These are phyloP conservation scores for Auxenochlorella pyrenoidosa DNA, from an alignment of 139 green algal genomes.

Conservation along the genomic window DNA sequence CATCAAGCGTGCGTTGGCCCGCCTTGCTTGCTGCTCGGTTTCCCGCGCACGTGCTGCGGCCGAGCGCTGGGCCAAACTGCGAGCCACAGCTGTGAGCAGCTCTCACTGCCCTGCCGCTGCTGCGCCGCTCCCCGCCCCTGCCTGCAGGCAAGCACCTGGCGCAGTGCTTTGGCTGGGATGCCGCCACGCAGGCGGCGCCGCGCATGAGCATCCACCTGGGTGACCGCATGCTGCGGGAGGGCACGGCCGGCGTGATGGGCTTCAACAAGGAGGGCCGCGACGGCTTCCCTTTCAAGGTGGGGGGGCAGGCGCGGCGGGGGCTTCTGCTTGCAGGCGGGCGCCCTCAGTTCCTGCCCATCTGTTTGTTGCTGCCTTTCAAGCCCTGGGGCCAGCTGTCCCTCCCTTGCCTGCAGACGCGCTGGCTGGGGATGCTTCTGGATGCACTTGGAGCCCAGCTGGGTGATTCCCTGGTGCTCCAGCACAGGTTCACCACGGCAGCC, in stretches of 20 bases:
- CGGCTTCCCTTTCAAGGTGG: not conserved
- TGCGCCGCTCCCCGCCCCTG: not conserved
- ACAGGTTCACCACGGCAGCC: not conserved
- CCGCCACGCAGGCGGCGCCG: not conserved
- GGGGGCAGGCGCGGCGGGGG: not conserved
- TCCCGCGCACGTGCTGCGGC: not conserved
- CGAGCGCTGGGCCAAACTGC: too few species aligned
- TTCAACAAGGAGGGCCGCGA: constrained; percentile 11
- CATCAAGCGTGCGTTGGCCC: not conserved
- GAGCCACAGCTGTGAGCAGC: too few species aligned
- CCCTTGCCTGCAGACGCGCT: not conserved
- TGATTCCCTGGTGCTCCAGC: not conserved
- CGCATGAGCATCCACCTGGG: not conserved
- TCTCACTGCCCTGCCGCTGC: not conserved
- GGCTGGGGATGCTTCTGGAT: not conserved
- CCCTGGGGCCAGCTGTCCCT: too few species aligned
- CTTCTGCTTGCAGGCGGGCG: not conserved
- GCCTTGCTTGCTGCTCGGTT: too few species aligned
- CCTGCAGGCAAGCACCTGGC: not conserved
- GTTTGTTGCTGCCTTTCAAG: not conserved
- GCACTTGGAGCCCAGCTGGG: not conserved
- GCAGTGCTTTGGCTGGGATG: not conserved
- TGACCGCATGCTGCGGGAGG: not conserved
- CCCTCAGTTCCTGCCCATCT: not conserved
- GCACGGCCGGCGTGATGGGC: not conserved